Evolutionary conservation across 768 basidiomycete genomes (phyloP).

Genomic region (Leccinellum rugosiceps): DNA sequence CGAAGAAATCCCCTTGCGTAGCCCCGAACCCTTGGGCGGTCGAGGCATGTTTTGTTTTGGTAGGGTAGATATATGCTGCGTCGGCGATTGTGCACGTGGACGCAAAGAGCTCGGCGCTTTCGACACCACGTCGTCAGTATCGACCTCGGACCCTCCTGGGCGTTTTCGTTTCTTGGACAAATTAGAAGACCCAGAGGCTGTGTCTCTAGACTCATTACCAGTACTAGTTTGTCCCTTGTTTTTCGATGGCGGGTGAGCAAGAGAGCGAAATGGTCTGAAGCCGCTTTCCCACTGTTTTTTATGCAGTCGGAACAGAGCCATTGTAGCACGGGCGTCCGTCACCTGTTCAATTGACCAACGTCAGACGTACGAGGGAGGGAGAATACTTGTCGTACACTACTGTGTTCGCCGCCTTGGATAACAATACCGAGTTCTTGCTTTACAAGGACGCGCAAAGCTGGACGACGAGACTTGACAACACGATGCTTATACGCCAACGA

Average conservation of each 20-base stretch:
- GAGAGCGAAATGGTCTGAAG: constrained; percentile 5
- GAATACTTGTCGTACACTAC: constrained; percentile 56
- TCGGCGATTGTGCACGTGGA: background rate
- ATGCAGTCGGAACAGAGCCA: constrained; percentile 87
- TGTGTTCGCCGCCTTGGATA: constrained; percentile 90
- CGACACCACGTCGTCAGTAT: background rate
- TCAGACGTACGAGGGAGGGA: background rate
- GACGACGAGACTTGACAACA: constrained; percentile 57
- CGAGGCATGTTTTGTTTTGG: background rate
- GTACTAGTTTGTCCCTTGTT: background rate
- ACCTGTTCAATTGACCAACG: constrained; percentile 47
- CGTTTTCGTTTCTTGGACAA: constrained; percentile 18
- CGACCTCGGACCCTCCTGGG: background rate
- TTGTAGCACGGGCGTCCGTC: constrained; percentile 89
- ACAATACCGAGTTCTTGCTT: constrained; percentile 72
- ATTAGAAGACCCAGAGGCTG: background rate
- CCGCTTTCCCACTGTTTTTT: constrained; percentile 79
- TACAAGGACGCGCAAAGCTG: constrained; percentile 77
- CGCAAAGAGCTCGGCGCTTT: background rate
- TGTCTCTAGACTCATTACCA: background rate
- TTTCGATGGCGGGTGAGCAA: background rate
- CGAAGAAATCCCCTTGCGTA: constrained; percentile 59
- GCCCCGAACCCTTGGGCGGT: background rate
- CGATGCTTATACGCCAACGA: constrained; percentile 55
- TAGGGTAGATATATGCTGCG: background rate